Evolutionary conservation across 345 rosid genomes (phyloP), one percentile per base, ranked within the genome.

Genomic region (Populus deltoides): DNA sequence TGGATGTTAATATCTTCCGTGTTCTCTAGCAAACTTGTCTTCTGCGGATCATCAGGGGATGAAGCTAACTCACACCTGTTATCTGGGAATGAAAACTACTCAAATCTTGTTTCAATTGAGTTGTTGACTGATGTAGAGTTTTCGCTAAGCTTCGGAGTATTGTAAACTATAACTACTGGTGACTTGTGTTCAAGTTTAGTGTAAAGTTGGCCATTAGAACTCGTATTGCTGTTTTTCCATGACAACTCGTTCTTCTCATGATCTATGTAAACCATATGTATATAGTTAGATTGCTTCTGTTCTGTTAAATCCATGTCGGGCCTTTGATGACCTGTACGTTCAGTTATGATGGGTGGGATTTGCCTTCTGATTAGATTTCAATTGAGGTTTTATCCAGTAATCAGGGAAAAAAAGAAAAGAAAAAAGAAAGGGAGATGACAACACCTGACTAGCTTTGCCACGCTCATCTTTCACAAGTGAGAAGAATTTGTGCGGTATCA

Each of bases 1-100:
- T 89, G 15, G 83, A 89, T 29, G 90, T 86, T 68, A 66, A 70
- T 68, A 80, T 90, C 80, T 86, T 86, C 62, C 89, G 82, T n/a
- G 88, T 77, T 38, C 29, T 74, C 38, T 79, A 83, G 63, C 16
- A 49, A 67, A 2, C 22, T 12, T 29, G 43, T 55, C 22, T 7
- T 47, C 38, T 10, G 36, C 20, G 47, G 39, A 41, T 16, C 7
- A 18, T 63, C 38, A n/a, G 10, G 31, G 6, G 36, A 51, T 8
- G 33, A 27, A 47, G 12, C 45, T 9, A 57, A 4, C 45, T 7
- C 24, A 47, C n/a, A 15, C 10, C 18, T 45, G 17, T 3, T 8
- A 20, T 53, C 20, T 51, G n/a, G 63, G 10, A 20, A 33, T 49
- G 18, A 49, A 59, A 17, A 20, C 27, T 0, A 33, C 35, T 55